Base-by-base conservation (phyloP, 2,329 filamentous ascomycete species). In the Ascochyta viciae-villosae region DNA sequence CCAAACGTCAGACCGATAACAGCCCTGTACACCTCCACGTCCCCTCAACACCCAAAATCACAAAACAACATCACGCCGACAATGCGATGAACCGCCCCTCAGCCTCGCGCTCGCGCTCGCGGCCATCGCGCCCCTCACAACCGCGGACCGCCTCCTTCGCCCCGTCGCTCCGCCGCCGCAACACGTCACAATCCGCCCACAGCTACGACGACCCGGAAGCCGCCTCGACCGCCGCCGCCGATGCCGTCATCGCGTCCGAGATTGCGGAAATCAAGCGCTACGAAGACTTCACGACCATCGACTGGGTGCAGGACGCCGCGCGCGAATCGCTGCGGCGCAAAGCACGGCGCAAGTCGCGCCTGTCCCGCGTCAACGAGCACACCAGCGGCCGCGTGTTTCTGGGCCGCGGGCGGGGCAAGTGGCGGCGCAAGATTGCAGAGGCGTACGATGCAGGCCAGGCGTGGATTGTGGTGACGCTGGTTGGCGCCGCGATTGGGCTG, bases 211-310 rank as follows among this genome's bases (percentile, higher is more conserved):
- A 86, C 58, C 83, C 88, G 57, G 78, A 81, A 57, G 78, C 78
- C 16, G 78, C 78, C 57, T 62, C 66, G 19, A 79, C 81, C 44
- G 78, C 81, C 10, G 81, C 81, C 26, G 86, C 83, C 51, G 86
- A 90, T 68, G 85, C 88, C 58, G 86, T 89, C 60, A 91, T 96
- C 64, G 90, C 92, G 58, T 93, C 98, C 72, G 95, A 99, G 79
- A 96, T 99, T 72, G 93, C 90, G 24, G 90, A 97, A 81, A 98
- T 99, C 74, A 97, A 97, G 80, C 86, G 94, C 79, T 99, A 99
- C 79, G 95, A 96, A 80, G 95, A 99, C 78, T 99, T 99, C 74
- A 96, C 93, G 6, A 99, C 95, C 0, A 95, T 95, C 84, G 95
- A 99, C 77, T 99, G 95, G 95, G 94, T 99, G 0, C 94, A 99